These are phyloP conservation scores for Aspergillus japonicus DNA, from an alignment of 2,329 filamentous ascomycete species.

Conservation along the genomic window DNA sequence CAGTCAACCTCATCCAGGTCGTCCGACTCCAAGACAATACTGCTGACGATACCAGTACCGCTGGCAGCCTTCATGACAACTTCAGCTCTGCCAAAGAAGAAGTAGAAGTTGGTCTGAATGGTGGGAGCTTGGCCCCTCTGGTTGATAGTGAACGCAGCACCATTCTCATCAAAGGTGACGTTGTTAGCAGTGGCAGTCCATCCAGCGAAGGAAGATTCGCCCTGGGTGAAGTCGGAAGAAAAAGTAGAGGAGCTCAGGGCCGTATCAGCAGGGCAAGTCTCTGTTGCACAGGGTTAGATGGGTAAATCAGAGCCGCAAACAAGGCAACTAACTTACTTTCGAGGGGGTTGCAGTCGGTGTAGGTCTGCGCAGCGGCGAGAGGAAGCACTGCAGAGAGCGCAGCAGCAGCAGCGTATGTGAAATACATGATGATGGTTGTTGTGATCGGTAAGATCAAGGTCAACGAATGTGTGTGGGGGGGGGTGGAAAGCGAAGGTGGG, in stretches of 20 bases:
- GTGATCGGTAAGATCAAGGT: background rate
- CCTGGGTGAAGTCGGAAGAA: constrained; percentile 45
- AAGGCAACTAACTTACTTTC: constrained; percentile 23
- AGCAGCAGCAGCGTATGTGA: constrained; percentile 30
- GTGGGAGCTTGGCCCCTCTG: constrained; percentile 80
- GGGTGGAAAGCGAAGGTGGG: background rate
- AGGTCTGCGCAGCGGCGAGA: constrained; percentile 64
- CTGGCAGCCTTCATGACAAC: constrained; percentile 81
- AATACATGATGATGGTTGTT: constrained; percentile 26
- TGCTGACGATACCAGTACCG: constrained; percentile 88
- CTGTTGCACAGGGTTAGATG: constrained; percentile 25
- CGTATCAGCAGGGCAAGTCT: constrained; percentile 64
- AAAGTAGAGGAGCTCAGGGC: constrained; percentile 58
- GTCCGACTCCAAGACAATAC: constrained; percentile 89
- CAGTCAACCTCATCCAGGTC: constrained; percentile 94
- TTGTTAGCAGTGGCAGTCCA: constrained; percentile 68
- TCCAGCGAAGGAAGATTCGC: constrained; percentile 53
- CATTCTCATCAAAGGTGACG: constrained; percentile 66
- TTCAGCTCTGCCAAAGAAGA: constrained; percentile 94
- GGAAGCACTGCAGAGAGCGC: constrained; percentile 34
- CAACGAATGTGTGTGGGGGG: background rate
- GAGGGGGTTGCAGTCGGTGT: constrained; percentile 70
- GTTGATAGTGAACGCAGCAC: constrained; percentile 76
- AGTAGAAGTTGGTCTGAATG: constrained; percentile 86
- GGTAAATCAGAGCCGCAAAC: background rate